Percentiles rank a stretch among this genome's conserved stretches.
Conservation (phyloP, 2,329 filamentous ascomycete species). For the Dactylellina cionopaga region DNA sequence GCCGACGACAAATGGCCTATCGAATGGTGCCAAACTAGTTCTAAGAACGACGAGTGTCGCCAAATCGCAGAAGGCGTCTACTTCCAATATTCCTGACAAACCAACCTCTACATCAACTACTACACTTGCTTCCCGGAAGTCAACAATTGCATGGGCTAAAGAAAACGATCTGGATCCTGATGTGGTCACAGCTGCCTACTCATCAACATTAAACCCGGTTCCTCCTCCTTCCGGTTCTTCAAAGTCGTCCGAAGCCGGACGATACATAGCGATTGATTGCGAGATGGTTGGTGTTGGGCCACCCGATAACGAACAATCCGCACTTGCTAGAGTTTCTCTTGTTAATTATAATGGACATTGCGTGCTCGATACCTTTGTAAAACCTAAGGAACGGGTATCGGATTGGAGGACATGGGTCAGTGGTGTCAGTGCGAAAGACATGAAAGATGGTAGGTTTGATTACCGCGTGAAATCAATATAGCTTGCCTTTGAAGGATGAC, state of each 20-base stretch:
- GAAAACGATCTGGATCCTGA: conserved; percentile 34
- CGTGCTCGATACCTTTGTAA: conserved; percentile 92
- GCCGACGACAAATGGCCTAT: background rate
- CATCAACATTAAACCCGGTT: background rate
- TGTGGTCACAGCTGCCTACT: conserved; percentile 56
- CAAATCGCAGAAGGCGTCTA: conserved; percentile 28
- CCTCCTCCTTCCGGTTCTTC: background rate
- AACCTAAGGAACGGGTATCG: conserved; percentile 78
- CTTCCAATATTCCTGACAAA: background rate
- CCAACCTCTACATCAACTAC: background rate
- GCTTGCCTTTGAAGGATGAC: conserved; percentile 6
- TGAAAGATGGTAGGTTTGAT: conserved; percentile 64
- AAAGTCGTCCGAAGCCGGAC: conserved; percentile 75
- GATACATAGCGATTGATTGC: conserved; percentile 93
- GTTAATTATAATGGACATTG: conserved; percentile 94
- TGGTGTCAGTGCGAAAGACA: conserved; percentile 78
- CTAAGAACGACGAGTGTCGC: conserved; percentile 35
- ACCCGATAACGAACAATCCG: conserved; percentile 74
- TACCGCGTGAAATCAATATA: conserved; percentile 60
- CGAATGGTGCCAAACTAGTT: conserved; percentile 28
- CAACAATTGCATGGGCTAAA: conserved; percentile 37
- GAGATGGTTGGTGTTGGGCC: conserved; percentile 95
- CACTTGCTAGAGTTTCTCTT: conserved; percentile 84
- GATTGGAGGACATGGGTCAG: conserved; percentile 91
- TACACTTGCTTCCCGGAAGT: conserved; percentile 6